A percentile compares a stretch with the other conserved stretches of the same genome.
Conservation (phyloP, 2,329 filamentous ascomycete species). For the Penicillium italicum region DNA sequence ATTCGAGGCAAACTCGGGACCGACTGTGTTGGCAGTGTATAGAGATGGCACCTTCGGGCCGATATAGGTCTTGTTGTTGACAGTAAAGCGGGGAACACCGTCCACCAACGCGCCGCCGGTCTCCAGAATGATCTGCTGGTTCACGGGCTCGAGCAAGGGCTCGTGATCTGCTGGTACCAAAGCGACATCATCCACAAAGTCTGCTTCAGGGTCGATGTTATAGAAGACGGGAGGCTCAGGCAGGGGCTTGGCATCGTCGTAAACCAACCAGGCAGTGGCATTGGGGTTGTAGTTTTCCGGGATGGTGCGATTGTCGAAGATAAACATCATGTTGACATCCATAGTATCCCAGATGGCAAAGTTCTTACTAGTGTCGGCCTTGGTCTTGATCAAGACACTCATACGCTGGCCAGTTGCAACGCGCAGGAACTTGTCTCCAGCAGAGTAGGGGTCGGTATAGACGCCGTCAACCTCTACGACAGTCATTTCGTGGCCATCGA, state of each 20-base stretch:
- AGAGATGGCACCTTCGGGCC: conserved; percentile 72
- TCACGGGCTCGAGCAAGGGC: conserved; percentile 27
- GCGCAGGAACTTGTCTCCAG: conserved; percentile 61
- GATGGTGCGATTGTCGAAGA: conserved; percentile 40
- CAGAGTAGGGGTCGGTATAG: conserved; percentile 31
- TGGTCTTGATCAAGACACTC: conserved; percentile 56
- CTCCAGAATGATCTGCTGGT: conserved; percentile 32
- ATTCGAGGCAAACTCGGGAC: conserved; percentile 51
- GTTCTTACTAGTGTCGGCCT: conserved; percentile 58
- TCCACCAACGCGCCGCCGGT: conserved; percentile 66
- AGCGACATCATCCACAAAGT: conserved; percentile 64
- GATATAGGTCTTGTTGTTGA: conserved; percentile 75
- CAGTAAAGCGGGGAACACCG: conserved; percentile 58
- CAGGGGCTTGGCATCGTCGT: conserved; percentile 47
- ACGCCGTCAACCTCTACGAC: conserved; percentile 40
- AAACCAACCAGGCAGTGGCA: conserved; percentile 49
- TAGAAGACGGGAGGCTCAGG: conserved; percentile 50
- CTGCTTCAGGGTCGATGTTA: conserved; percentile 50
- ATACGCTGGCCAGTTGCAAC: conserved; percentile 64
- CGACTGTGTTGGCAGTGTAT: conserved; percentile 68
- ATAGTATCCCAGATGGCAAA: conserved; percentile 67
- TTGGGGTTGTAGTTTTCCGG: conserved; percentile 64
- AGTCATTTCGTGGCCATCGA: conserved; percentile 43
- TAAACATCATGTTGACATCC: conserved; percentile 56
- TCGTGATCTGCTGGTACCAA: conserved; percentile 26